These are phyloP conservation scores for Diaporthe sp. DNA, from an alignment of 2,329 filamentous ascomycete genomes.

Conservation along the genomic window DNA sequence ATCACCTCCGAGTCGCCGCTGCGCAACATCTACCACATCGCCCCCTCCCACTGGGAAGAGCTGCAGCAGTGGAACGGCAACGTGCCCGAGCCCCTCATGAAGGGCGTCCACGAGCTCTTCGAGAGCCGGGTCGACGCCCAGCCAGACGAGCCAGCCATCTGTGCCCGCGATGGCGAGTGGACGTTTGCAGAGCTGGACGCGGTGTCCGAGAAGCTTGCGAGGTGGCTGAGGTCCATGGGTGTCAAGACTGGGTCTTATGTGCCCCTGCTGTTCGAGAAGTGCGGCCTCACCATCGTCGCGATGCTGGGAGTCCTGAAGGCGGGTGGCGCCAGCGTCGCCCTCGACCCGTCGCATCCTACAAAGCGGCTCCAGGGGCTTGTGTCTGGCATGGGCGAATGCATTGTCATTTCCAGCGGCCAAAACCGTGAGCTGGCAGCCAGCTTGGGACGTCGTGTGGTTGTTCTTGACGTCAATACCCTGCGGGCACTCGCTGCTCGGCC, in stretches of 20 bases:
- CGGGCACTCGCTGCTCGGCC: background rate
- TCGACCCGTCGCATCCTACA: slow-evolving; percentile 26
- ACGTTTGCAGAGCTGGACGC: slow-evolving; percentile 44
- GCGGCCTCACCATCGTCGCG: slow-evolving; percentile 29
- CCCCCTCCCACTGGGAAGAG: background rate
- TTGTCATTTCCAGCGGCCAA: background rate
- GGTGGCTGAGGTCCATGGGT: background rate
- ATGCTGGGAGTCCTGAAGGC: slow-evolving; percentile 35
- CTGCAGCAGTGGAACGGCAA: slow-evolving; percentile 9
- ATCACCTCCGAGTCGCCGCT: background rate
- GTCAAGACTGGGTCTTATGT: background rate
- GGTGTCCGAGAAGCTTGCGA: slow-evolving; percentile 35
- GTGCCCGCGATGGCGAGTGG: slow-evolving; percentile 45
- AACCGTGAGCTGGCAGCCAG: slow-evolving; percentile 4
- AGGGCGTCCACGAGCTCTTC: slow-evolving; percentile 4
- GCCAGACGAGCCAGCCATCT: slow-evolving; percentile 39
- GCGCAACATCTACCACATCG: slow-evolving; percentile 12
- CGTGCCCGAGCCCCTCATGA: background rate
- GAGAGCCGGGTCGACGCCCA: background rate
- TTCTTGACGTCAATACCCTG: background rate
- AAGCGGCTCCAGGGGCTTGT: slow-evolving; percentile 7
- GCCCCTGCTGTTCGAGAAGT: slow-evolving; percentile 33
- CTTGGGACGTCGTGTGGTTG: background rate
- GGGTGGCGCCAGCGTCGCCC: slow-evolving; percentile 30
- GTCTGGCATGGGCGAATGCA: background rate